Evolutionary conservation across 2,329 filamentous ascomycete species (phyloP).

Genomic region (Aspergillus sp.): DNA sequence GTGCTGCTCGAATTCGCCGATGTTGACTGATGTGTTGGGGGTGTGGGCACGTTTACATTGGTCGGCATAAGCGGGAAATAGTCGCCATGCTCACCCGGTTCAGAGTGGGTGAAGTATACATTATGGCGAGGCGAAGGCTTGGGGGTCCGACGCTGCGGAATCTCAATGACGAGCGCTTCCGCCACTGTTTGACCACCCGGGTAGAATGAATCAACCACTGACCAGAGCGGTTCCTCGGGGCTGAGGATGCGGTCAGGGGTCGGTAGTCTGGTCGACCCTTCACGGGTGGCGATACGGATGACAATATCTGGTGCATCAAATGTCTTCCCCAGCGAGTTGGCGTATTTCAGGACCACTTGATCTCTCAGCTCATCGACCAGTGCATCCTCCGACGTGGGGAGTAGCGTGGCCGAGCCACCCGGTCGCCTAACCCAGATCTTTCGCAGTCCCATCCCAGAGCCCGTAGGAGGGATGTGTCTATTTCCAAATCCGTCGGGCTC

Average conservation of each 20-base stretch:
- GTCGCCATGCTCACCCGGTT: conserved; percentile 71
- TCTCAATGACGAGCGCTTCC: conserved; percentile 88
- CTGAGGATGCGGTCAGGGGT: conserved; percentile 68
- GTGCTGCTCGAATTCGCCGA: conserved; percentile 42
- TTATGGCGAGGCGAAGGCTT: conserved; percentile 69
- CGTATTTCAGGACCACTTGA: conserved; percentile 87
- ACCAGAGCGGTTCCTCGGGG: conserved; percentile 80
- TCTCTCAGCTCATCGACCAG: conserved; percentile 94
- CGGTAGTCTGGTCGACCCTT: conserved; percentile 46
- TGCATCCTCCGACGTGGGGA: conserved; percentile 82
- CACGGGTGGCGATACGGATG: conserved; percentile 73
- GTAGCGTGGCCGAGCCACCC: conserved; percentile 79
- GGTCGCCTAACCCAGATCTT: conserved; percentile 96
- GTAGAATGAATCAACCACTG: conserved; percentile 77
- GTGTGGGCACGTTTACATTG: conserved; percentile 35
- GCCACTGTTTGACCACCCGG: conserved; percentile 83
- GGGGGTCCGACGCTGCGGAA: conserved; percentile 73
- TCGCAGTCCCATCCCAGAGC: conserved; percentile 46
- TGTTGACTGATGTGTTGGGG: conserved; percentile 45
- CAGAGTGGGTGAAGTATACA: conserved; percentile 52
- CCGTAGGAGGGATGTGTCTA: conserved; percentile 18
- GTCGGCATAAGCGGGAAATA: conserved; percentile 76
- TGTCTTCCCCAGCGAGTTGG: conserved; percentile 82
- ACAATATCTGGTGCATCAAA: conserved; percentile 90
- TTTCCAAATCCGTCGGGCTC: conserved; percentile 23